Evolutionary conservation across 306 rosid species (phyloP).

Genomic region (Sindora glabra): DNA sequence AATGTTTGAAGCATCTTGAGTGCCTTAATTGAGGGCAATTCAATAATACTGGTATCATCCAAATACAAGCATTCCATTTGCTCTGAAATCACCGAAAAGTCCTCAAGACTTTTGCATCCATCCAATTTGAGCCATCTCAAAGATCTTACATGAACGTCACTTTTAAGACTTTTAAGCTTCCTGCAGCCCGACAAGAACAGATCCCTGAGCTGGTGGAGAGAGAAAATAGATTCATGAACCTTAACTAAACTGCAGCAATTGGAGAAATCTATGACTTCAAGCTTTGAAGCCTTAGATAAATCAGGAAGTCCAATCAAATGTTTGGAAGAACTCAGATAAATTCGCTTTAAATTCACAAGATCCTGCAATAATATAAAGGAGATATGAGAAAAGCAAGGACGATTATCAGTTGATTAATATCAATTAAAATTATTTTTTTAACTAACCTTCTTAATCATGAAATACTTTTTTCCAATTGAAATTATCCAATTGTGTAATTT

Average conservation of each 20-base stretch:
- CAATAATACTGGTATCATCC: background rate
- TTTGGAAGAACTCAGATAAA: background rate
- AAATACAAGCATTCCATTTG: background rate
- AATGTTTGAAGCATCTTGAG: background rate
- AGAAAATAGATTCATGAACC: conserved; percentile 4
- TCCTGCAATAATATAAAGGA: background rate
- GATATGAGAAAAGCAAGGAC: background rate
- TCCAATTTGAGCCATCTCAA: fast-evolving
- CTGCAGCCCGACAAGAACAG: background rate
- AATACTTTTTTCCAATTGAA: no score
- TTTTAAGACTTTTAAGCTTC: conserved; percentile 3
- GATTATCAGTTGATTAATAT: no score
- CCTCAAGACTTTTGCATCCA: background rate
- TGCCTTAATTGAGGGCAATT: background rate
- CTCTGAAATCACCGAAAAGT: conserved; percentile 1
- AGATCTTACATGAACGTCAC: background rate
- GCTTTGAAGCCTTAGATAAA: background rate
- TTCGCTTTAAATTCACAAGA: background rate
- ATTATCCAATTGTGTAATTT: no score
- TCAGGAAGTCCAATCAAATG: background rate
- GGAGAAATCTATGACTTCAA: background rate
- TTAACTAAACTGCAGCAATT: background rate
- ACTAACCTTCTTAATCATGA: no score
- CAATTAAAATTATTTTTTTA: no score
- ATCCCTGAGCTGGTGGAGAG: background rate